Evolutionary conservation across 1,284 basidiomycete species (phyloP), one percentile per base, ranked within the genome.

Genomic region (Rugosomyces carneus): DNA sequence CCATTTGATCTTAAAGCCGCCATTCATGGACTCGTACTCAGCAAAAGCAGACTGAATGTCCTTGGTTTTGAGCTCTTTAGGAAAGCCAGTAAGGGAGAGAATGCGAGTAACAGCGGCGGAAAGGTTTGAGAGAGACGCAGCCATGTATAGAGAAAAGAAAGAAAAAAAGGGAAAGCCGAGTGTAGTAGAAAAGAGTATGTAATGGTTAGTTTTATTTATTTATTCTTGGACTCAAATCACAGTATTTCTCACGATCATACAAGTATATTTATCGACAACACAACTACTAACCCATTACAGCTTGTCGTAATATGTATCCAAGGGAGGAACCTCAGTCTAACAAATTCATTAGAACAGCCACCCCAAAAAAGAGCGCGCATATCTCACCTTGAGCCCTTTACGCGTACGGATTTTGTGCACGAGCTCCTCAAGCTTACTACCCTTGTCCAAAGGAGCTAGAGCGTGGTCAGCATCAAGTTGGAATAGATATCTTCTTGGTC

Each of bases 1-100:
- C 95, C 95, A 99, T 67, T 99, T 99, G 67, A 99, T 96, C 74
- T 93, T 92, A 75, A 96, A 97, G 15, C 94, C 95, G 31, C 93
- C 93, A 49, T 76, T 82, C 38, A 84, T 74, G 50, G 73, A 78
- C 59, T 97, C 93, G 80, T 89, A 98, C 36, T 93, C 90, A 43
- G 82, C 75, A 65, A 99, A 97, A 34, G 93, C 86, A 43, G 77
- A 66, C 61, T 97, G 93, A 43, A 99, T 88, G 66, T 99, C 95
- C 62, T 92, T 87, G 21, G 95, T 99, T 73, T 98, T 99, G 62
- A 99, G 80, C 65, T 93, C 89, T 59, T 93, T 87, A 6, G 90
- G 81, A 63, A 99, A 99, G 57, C 92, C 90, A 21, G 84, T 84
- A 47, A 99, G 74, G 59, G 81, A 86, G 56, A 99, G 81, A 61